Conservation (phyloP, 768 basidiomycete genomes). For the Roridomyces roridus region DNA sequence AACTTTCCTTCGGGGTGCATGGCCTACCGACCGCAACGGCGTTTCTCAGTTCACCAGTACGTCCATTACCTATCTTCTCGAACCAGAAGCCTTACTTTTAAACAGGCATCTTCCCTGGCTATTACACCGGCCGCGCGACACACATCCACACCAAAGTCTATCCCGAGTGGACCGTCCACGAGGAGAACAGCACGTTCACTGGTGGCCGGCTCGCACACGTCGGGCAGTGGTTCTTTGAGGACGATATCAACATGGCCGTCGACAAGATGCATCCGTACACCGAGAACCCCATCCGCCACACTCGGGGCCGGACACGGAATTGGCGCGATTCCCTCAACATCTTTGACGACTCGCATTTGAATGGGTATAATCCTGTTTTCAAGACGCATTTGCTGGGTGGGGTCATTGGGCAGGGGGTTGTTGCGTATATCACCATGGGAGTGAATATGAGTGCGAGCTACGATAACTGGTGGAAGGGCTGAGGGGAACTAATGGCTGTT, state of each 20-base stretch:
- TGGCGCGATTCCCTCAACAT: conserved; percentile 60
- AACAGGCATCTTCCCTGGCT: conserved; percentile 59
- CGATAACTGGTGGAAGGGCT: conserved; percentile 31
- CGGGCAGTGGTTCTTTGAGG: conserved; percentile 65
- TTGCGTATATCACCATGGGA: conserved; percentile 62
- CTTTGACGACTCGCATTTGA: conserved; percentile 56
- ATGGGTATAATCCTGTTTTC: conserved; percentile 59
- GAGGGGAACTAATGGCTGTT: background rate
- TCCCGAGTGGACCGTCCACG: conserved; percentile 50
- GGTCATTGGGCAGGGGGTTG: conserved; percentile 54
- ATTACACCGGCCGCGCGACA: conserved; percentile 62
- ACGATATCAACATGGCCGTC: conserved; percentile 53
- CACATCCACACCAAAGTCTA: conserved; percentile 63
- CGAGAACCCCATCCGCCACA: conserved; percentile 54
- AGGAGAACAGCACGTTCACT: conserved; percentile 49
- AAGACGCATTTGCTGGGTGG: conserved; percentile 56
- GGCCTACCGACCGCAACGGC: conserved; percentile 58
- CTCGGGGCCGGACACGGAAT: conserved; percentile 56
- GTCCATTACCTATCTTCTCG: conserved; percentile 18
- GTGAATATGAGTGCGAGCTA: conserved; percentile 28
- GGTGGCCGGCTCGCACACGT: conserved; percentile 51
- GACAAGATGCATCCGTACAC: conserved; percentile 55
- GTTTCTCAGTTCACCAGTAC: conserved; percentile 60
- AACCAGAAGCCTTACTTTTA: background rate
- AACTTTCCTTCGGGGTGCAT: conserved; percentile 58